phyloP scores from a whole-genome alignment of 192 early-diverging fungal species.

The Backusella parvicylindrica region DNA sequence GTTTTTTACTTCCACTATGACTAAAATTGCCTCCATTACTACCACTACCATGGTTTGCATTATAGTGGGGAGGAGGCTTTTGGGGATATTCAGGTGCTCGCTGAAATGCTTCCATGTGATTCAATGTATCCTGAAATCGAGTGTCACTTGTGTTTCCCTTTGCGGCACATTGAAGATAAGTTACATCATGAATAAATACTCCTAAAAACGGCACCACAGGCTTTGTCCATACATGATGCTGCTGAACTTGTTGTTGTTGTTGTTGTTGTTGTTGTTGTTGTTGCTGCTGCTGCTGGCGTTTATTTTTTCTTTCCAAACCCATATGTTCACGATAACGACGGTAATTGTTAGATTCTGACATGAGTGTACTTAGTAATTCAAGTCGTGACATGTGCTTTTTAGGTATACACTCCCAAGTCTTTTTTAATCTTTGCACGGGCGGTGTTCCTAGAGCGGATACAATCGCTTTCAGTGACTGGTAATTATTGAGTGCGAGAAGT shows the following conservation, averaged over 20 bases:
- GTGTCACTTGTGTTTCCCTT: constrained; percentile 51
- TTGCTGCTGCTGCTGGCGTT: not conserved
- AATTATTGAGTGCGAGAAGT: constrained; percentile 58
- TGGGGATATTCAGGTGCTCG: constrained; percentile 53
- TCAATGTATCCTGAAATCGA: constrained; percentile 56
- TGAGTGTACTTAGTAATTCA: constrained; percentile 49
- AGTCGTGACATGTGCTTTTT: constrained; percentile 57
- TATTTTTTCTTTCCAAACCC: constrained; percentile 15
- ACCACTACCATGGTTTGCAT: not conserved
- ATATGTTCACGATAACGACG: constrained; percentile 61
- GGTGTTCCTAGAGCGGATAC: constrained; percentile 65
- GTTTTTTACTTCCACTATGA: constrained; percentile 36
- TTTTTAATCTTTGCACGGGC: constrained; percentile 62
- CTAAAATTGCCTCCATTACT: not conserved
- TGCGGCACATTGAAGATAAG: constrained; percentile 62
- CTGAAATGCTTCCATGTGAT: constrained; percentile 53
- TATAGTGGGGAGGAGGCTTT: constrained; percentile 40
- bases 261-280: constrained; percentile 5
- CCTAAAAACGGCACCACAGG: constrained; percentile 75
- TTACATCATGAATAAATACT: constrained; percentile 72
- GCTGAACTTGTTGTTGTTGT: not conserved
- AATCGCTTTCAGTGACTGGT: constrained; percentile 69
- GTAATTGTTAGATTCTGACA: constrained; percentile 72
- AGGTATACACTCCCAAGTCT: constrained; percentile 73
- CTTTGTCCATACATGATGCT: constrained; percentile 17